These are phyloP conservation scores for Penicillium pancosmium DNA, from an alignment of 495 filamentous ascomycete species.

Conservation along the genomic window DNA sequence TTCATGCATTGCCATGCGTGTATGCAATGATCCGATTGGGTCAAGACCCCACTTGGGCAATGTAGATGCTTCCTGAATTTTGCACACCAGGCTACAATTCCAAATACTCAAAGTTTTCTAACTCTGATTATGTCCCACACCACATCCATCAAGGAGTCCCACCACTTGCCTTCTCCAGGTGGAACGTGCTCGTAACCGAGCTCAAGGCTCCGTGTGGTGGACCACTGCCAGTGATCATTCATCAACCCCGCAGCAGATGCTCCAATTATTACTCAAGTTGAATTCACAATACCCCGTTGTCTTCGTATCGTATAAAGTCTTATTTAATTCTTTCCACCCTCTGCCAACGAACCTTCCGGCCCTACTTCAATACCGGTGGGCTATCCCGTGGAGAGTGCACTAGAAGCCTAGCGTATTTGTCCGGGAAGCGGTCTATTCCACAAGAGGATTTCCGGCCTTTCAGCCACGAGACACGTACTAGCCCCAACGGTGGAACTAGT, in stretches of 20 bases:
- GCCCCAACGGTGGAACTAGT: background rate
- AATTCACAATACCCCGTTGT: background rate
- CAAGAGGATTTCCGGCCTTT: too few species aligned
- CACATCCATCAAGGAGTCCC: background rate
- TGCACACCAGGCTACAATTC: conserved; percentile 9
- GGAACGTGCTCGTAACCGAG: conserved; percentile 12
- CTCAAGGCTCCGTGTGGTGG: conserved; percentile 5
- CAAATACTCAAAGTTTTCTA: conserved; percentile 8
- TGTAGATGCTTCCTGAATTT: conserved; percentile 5
- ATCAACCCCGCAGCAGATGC: background rate
- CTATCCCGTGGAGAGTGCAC: background rate
- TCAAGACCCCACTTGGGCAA: conserved; percentile 9
- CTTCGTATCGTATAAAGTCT: background rate
- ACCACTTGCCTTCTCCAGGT: background rate
- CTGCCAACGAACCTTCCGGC: background rate
- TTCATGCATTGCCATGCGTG: conserved; percentile 10
- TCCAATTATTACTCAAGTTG: background rate
- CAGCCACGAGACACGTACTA: background rate
- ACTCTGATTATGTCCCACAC: background rate
- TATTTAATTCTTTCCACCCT: background rate
- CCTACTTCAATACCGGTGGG: background rate
- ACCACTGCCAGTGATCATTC: conserved; percentile 2
- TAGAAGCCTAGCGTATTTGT: background rate
- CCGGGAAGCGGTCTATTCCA: background rate
- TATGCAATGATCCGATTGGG: conserved; percentile 16